Evolutionary conservation across 306 rosid species (phyloP).

Genomic region (Datisca glomerata): DNA sequence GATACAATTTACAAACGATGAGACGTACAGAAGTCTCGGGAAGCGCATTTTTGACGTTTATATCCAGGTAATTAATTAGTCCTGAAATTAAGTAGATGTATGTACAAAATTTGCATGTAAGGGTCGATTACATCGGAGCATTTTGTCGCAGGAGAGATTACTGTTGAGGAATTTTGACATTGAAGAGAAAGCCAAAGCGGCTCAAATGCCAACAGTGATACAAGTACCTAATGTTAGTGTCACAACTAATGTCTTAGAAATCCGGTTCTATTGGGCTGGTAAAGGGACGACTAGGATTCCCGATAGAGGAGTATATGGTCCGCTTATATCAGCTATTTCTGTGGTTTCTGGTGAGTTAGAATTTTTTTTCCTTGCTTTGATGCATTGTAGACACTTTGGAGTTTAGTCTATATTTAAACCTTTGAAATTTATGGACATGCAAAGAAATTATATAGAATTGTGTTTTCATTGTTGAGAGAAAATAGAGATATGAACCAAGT

Average conservation of each 20-base stretch:
- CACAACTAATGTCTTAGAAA: constrained; percentile 38
- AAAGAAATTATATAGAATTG: too few species aligned
- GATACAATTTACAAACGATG: constrained; percentile 44
- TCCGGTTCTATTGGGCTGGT: constrained; percentile 52
- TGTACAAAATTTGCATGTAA: constrained; percentile 2
- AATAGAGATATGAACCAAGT: too few species aligned
- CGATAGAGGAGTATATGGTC: constrained; percentile 50
- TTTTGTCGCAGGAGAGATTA: constrained; percentile 35
- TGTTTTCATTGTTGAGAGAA: too few species aligned
- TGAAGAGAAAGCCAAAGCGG: constrained; percentile 27
- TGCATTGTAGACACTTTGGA: too few species aligned
- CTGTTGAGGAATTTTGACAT: constrained; percentile 39
- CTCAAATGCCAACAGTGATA: constrained; percentile 25
- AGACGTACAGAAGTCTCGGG: constrained; percentile 39
- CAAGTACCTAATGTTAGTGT: constrained; percentile 23
- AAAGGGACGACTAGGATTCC: constrained; percentile 58
- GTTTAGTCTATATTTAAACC: too few species aligned
- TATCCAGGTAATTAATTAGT: constrained; percentile 42
- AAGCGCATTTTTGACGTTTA: constrained; percentile 49
- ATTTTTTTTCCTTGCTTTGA: too few species aligned
- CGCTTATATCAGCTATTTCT: constrained; percentile 58
- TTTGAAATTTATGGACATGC: too few species aligned
- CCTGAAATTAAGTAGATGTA: neutral
- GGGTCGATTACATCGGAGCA: neutral
- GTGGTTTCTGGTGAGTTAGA: constrained; percentile 41